Conservation (phyloP, 2,329 filamentous ascomycete species). For the Penicillium sp. region DNA sequence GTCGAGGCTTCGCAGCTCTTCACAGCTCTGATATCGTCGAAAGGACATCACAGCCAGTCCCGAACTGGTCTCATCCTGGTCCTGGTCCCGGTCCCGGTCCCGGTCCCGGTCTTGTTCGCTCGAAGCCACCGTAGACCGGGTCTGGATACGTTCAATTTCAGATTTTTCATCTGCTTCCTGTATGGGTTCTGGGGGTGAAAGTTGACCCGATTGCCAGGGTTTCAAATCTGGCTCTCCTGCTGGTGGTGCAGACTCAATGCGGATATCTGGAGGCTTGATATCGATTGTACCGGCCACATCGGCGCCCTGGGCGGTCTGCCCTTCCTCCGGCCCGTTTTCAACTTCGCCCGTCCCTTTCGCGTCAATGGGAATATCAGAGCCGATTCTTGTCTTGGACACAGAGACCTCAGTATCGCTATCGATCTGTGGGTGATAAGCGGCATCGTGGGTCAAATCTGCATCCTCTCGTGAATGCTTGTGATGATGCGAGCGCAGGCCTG, state of each 20-base stretch:
- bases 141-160: slow-evolving; percentile 19
- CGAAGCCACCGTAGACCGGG: background rate
- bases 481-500: slow-evolving; percentile 41
- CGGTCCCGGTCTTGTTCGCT: slow-evolving; percentile 30
- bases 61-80: slow-evolving; percentile 18
- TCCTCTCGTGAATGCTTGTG: slow-evolving; percentile 39
- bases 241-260: slow-evolving; percentile 29
- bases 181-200: slow-evolving; percentile 10
- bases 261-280: slow-evolving; percentile 33
- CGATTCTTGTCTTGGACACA: slow-evolving; percentile 11
- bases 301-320: slow-evolving; percentile 11
- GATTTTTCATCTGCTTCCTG: slow-evolving; percentile 28
- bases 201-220: slow-evolving; percentile 15
- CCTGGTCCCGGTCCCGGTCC: slow-evolving; percentile 30
- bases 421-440: slow-evolving; percentile 26
- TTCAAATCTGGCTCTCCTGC: slow-evolving; percentile 18
- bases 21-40: slow-evolving; percentile 39
- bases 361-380: slow-evolving; percentile 18
- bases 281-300: slow-evolving; percentile 10
- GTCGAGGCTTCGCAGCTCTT: slow-evolving; percentile 24
- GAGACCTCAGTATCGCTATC: slow-evolving; percentile 31
- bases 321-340: slow-evolving; percentile 16
- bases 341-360: slow-evolving; percentile 18
- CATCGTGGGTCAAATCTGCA: slow-evolving; percentile 30
- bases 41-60: slow-evolving; percentile 31